A percentile compares a stretch with the other conserved stretches of the same genome.
These are phyloP conservation scores for Colletotrichum eremochloae DNA, from an alignment of 2,329 filamentous ascomycete genomes.

Conservation along the genomic window DNA sequence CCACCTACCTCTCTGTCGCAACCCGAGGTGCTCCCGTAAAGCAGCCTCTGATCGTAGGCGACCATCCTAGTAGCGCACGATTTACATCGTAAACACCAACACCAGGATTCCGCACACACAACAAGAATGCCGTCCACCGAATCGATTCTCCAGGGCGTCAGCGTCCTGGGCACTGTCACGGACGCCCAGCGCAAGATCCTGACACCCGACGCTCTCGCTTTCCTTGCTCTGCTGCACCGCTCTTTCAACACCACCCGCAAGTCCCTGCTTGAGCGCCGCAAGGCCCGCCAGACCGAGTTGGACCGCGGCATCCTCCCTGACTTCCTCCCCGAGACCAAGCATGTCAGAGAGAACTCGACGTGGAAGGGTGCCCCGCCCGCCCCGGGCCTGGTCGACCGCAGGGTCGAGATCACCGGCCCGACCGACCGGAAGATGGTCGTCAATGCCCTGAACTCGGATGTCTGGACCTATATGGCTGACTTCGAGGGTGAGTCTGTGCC, in stretches of 20 bases:
- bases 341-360: slow-evolving; percentile 92
- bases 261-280: slow-evolving; percentile 86
- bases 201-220: slow-evolving; percentile 89
- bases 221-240: slow-evolving; percentile 93
- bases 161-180: slow-evolving; percentile 81
- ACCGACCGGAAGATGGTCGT: slow-evolving; percentile 99
- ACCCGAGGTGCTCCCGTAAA: neutral
- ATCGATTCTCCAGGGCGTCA: slow-evolving; percentile 61
- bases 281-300: slow-evolving; percentile 89
- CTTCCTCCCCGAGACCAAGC: slow-evolving; percentile 95
- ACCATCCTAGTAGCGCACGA: neutral
- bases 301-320: slow-evolving; percentile 91
- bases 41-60: slow-evolving; percentile 4
- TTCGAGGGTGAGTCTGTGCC: slow-evolving; percentile 79
- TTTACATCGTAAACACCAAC: slow-evolving; percentile 23
- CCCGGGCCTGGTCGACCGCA: slow-evolving; percentile 90
- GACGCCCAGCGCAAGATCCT: slow-evolving; percentile 90
- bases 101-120: neutral
- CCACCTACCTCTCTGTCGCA: slow-evolving; percentile 2
- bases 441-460: slow-evolving; percentile 94
- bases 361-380: slow-evolving; percentile 95
- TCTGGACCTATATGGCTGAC: slow-evolving; percentile 99
- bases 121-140: slow-evolving; percentile 77
- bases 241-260: slow-evolving; percentile 94
- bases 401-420: slow-evolving; percentile 96